These are phyloP conservation scores for Myxozyma mucilagina DNA, from an alignment of 805 yeast species.

Conservation along the genomic window DNA sequence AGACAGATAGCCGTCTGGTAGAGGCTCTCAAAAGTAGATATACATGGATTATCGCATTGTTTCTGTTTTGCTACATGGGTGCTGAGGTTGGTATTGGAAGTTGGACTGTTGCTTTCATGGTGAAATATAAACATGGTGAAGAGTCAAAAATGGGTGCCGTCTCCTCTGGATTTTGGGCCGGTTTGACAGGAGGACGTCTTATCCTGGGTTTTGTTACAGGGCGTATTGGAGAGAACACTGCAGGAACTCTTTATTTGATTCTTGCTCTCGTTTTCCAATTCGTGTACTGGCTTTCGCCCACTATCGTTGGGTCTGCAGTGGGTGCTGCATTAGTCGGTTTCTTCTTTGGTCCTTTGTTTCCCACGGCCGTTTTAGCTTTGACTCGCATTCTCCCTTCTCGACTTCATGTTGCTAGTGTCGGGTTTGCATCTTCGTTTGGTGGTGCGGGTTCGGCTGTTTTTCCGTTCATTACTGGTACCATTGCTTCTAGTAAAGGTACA, in stretches of 20 bases:
- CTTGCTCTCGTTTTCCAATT: conserved; percentile 45
- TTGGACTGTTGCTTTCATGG: conserved; percentile 66
- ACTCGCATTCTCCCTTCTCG: conserved; percentile 61
- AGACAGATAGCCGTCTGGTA: conserved; percentile 2
- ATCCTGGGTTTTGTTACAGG: conserved; percentile 47
- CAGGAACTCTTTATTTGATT: conserved; percentile 43
- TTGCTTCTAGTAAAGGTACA: conserved; percentile 38
- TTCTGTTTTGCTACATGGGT: conserved; percentile 65
- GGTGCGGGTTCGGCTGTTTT: conserved; percentile 80
- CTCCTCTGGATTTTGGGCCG: conserved; percentile 72
- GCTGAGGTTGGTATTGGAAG: conserved; percentile 69
- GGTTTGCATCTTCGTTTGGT: conserved; percentile 75
- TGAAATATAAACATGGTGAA: conserved; percentile 54
- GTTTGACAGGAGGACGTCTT: conserved; percentile 65
- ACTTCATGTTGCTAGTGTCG: conserved; percentile 65
- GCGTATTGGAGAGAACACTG: conserved; percentile 36
- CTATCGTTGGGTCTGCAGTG: conserved; percentile 49
- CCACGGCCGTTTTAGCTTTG: conserved; percentile 68
- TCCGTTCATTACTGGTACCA: conserved; percentile 63
- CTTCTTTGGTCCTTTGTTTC: conserved; percentile 69
- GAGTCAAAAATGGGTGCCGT: conserved; percentile 56
- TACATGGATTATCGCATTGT: conserved; percentile 54
- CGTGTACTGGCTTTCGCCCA: conserved; percentile 53
- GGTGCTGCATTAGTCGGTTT: conserved; percentile 54
- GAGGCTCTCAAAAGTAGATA: conserved; percentile 38